A percentile compares a stretch with the other conserved stretches of the same genome.
Conservation (phyloP, 106 monocot genomes). For the Acorus gramineus region DNA sequence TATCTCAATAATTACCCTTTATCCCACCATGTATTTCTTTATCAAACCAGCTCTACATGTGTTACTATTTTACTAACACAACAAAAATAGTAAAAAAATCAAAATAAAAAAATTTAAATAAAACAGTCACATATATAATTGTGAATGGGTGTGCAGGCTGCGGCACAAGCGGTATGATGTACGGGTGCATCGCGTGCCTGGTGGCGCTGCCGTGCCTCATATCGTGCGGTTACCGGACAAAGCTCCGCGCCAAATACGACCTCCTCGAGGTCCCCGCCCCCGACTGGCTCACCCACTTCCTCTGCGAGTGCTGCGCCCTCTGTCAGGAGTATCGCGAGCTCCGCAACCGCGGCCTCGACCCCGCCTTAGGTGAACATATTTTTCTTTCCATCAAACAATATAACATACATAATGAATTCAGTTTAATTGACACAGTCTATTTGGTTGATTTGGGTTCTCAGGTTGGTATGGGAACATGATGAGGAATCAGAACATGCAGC, state of each 20-base stretch:
- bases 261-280: background rate
- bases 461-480: conserved; percentile 1
- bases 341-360: conserved; percentile 4
- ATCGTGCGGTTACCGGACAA: conserved; percentile 5
- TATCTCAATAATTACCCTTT: no score
- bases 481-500: background rate
- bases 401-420: background rate
- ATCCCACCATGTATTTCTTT: no score
- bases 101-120: no score
- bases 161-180: background rate
- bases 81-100: no score
- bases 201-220: background rate
- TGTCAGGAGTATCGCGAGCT: conserved; percentile 11
- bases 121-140: no score
- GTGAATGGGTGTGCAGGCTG: background rate
- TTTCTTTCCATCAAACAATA: background rate
- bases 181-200: background rate
- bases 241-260: conserved; percentile 1
- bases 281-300: background rate
- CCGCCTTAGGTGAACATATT: background rate
- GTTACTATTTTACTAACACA: no score
- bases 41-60: no score
- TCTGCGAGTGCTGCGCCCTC: conserved; percentile 4
- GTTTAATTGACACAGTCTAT: background rate
- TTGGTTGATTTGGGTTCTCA: background rate